Evolutionary conservation across 192 early-diverging fungal genomes (phyloP), one percentile per base, ranked within the genome.

Genomic region (Backusella westeae): DNA sequence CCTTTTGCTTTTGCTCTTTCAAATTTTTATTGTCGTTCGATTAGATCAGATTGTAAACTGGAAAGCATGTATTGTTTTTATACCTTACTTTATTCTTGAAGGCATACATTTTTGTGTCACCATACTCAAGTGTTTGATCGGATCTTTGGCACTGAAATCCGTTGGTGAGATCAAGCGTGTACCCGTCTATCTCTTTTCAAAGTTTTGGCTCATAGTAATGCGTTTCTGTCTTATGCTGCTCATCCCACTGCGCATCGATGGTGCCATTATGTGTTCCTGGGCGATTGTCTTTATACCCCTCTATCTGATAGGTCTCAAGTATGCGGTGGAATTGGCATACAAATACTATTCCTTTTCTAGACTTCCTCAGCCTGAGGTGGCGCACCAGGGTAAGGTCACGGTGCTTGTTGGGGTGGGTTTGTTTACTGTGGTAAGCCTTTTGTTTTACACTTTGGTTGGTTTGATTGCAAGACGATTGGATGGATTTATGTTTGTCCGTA

Each of bases 51-150:
- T 77, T 19, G 82, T 92, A 29, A 77, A 66, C 29, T 91, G 89
- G 87, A 85, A 86, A 3, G 92, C 89, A 67, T 87, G 85, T 42
- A 72, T 87, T 0, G 91, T 97, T 1, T 95, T 95, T 81, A 80
- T 88, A 26, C 96, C 96, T 29, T 96, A 94, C 86, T 94, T 95
- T 77, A 63, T 92, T n/a, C 72, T 96, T 12, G 96, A 98, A 74
- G 85, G 75, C 17, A 83, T 93, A 32, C 82, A 94, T 65, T 95
- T 67, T 26, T 93, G 21, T 78, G 85, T 35, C 76, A 74, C 68
- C 9, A 4, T 35, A 19, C 21, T 69, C 21, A 69, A 69, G 9
- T 38, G 35, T 14, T 23, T 69, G 68, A 38, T 69, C 19, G 68
- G 68, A 39, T 69, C 35, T 39, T 39, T 69, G 38, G 68, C 68